These are phyloP conservation scores for Phlebiopsis flavidoalba DNA, from an alignment of 768 basidiomycete genomes.

Conservation along the genomic window DNA sequence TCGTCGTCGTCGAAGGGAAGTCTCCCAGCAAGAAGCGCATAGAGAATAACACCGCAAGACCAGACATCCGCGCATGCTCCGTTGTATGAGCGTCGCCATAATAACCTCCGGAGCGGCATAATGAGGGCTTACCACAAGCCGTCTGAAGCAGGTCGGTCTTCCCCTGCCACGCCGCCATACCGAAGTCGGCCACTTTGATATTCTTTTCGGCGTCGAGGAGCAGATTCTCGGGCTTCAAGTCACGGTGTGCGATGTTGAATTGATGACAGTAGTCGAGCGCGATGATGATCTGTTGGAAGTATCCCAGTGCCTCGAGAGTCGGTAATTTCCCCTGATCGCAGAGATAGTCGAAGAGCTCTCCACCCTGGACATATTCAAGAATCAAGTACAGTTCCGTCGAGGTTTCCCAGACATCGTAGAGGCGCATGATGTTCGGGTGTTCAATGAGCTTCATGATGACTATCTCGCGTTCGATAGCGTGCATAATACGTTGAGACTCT, in stretches of 20 bases:
- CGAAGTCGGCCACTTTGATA: constrained; percentile 95
- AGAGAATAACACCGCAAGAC: constrained; percentile 94
- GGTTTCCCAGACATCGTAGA: constrained; percentile 98
- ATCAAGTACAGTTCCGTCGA: constrained; percentile 84
- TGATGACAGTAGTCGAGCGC: constrained; percentile 91
- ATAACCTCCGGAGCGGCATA: constrained; percentile 94
- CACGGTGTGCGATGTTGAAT: constrained; percentile 93
- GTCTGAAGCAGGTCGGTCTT: constrained; percentile 65
- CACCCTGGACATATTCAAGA: constrained; percentile 91
- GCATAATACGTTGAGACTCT: constrained; percentile 69
- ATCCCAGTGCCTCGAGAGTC: constrained; percentile 67
- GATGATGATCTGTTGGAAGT: constrained; percentile 91
- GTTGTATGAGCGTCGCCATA: constrained; percentile 74
- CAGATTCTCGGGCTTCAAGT: constrained; percentile 93
- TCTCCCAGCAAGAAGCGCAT: constrained; percentile 78
- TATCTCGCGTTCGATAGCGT: constrained; percentile 88
- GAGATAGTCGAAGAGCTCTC: constrained; percentile 92
- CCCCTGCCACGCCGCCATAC: constrained; percentile 92
- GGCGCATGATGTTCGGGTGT: constrained; percentile 89
- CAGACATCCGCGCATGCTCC: constrained; percentile 91
- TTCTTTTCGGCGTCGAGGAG: constrained; percentile 78
- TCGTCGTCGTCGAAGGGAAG: constrained; percentile 96
- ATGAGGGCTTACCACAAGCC: constrained; percentile 90
- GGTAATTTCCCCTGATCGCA: constrained; percentile 73
- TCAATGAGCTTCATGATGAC: constrained; percentile 97